A percentile compares a stretch with the other conserved stretches of the same genome.
Conservation (phyloP, 2,329 filamentous ascomycete species). For the Ceratocystis cubensis region DNA sequence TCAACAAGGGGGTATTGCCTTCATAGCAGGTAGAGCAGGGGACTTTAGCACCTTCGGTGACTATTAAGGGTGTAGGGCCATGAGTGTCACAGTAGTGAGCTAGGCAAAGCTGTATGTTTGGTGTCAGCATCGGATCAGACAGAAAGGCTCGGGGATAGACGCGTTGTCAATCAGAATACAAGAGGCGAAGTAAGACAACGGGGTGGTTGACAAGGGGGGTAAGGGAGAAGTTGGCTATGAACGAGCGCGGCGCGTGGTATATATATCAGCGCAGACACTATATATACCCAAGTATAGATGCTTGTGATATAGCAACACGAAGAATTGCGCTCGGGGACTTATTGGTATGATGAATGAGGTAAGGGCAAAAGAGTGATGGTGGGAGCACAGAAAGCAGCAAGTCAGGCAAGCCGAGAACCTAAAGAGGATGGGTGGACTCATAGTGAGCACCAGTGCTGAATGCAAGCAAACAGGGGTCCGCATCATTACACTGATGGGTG, state of each 20-base stretch:
- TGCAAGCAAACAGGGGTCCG: not conserved
- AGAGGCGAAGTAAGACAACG: not conserved
- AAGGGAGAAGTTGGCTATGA: not conserved
- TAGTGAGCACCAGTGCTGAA: not conserved
- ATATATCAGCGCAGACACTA: not conserved
- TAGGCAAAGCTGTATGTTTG: constrained; percentile 47
- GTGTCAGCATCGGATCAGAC: constrained; percentile 20
- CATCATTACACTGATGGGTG: not conserved
- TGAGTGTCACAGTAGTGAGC: constrained; percentile 61
- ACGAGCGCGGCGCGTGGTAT: not conserved
- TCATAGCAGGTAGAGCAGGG: constrained; percentile 49
- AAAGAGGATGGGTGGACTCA: not conserved
- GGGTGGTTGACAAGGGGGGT: not conserved
- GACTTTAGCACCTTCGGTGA: constrained; percentile 52
- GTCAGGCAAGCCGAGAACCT: not conserved
- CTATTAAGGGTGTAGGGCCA: constrained; percentile 56
- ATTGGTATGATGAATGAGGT: not conserved
- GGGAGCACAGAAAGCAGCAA: not conserved
- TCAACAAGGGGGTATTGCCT: constrained; percentile 27
- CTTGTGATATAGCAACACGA: not conserved
- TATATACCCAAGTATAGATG: constrained; percentile 1
- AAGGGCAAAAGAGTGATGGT: not conserved
- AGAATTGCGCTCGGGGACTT: constrained; percentile 1
- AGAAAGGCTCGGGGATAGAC: not conserved
- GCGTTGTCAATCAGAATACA: not conserved